These are phyloP conservation scores for Cladosporium sp. DNA, from an alignment of 2,329 filamentous ascomycete species.

Conservation along the genomic window DNA sequence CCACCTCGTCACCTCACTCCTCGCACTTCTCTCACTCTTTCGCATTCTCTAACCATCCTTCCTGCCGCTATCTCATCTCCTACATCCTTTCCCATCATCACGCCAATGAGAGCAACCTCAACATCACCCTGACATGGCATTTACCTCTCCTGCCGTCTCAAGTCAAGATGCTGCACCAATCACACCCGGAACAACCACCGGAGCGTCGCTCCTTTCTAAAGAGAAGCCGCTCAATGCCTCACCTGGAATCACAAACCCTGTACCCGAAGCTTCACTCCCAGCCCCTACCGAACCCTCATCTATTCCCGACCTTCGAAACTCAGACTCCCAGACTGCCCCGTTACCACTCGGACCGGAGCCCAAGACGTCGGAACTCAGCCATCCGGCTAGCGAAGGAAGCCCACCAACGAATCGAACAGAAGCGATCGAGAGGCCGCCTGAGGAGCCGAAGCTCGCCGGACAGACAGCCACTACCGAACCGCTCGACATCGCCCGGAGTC, in stretches of 20 bases:
- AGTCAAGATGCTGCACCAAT: slow-evolving; percentile 7
- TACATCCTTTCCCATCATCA: not conserved
- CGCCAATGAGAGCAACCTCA: not conserved
- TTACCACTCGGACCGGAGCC: slow-evolving; percentile 21
- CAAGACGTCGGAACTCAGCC: slow-evolving; percentile 10
- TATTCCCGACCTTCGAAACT: slow-evolving; percentile 14
- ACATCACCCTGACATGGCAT: slow-evolving; percentile 8
- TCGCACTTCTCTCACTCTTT: slow-evolving; percentile 1
- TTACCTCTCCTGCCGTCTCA: slow-evolving; percentile 13
- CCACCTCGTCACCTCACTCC: slow-evolving; percentile 4
- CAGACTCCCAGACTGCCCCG: slow-evolving; percentile 3
- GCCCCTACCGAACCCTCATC: not conserved
- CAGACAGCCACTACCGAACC: not conserved
- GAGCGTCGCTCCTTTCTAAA: not conserved
- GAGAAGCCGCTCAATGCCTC: not conserved
- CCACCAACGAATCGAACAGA: slow-evolving; percentile 13
- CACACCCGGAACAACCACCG: slow-evolving; percentile 11
- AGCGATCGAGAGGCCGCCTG: slow-evolving; percentile 7
- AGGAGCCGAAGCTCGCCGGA: slow-evolving; percentile 17
- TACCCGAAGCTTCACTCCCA: not conserved
- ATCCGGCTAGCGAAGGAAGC: not conserved
- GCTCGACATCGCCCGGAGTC: not conserved
- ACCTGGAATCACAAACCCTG: not conserved
- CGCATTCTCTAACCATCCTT: not conserved
- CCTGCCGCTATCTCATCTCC: not conserved